phyloP scores from a whole-genome alignment of 1,284 basidiomycete genomes.

The Pterulicium gracile region DNA sequence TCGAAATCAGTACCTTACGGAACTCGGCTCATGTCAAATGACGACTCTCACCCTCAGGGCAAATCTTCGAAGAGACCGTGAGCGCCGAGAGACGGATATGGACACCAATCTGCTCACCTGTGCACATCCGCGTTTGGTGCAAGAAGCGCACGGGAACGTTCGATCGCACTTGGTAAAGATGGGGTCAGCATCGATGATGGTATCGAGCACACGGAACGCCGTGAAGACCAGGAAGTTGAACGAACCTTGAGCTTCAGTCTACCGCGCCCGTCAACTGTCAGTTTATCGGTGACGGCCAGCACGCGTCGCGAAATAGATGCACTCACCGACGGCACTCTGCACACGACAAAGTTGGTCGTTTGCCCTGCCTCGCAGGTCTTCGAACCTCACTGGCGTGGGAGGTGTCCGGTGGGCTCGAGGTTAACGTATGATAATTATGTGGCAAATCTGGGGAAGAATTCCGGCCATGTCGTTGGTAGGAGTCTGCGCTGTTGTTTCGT shows the following conservation, averaged over 20 bases:
- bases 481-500: not conserved
- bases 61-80: constrained; percentile 28
- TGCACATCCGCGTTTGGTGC: constrained; percentile 48
- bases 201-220: constrained; percentile 9
- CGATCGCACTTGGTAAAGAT: constrained; percentile 38
- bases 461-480: not conserved
- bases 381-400: constrained; percentile 13
- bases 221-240: constrained; percentile 3
- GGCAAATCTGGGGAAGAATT: not conserved
- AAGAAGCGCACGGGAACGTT: constrained; percentile 49
- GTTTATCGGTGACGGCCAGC: constrained; percentile 1
- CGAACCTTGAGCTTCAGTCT: constrained; percentile 47
- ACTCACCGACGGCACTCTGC: constrained; percentile 46
- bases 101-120: not conserved
- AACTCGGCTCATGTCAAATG: constrained; percentile 7
- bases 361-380: constrained; percentile 23
- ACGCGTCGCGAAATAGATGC: not conserved
- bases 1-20: constrained; percentile 2
- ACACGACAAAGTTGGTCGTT: constrained; percentile 39
- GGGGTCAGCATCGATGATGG: constrained; percentile 7
- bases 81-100: not conserved
- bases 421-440: too few species aligned
- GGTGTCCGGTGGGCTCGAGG: constrained; percentile 1
- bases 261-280: constrained; percentile 2
- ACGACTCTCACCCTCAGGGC: constrained; percentile 36